phyloP scores from a whole-genome alignment of 2,329 filamentous ascomycete species.

The Beauveria bassiana region DNA sequence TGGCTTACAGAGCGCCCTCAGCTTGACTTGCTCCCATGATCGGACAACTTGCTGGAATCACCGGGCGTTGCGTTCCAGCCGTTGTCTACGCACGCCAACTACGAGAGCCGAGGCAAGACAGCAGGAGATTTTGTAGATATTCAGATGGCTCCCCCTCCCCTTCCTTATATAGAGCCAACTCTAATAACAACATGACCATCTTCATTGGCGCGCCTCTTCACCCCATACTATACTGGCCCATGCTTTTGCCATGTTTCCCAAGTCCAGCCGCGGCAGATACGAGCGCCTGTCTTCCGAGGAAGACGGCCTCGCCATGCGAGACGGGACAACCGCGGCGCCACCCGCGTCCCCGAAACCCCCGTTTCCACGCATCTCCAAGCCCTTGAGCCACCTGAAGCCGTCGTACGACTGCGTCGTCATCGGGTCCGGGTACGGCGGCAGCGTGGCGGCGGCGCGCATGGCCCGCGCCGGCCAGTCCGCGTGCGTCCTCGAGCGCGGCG shows the following conservation, averaged over 20 bases:
- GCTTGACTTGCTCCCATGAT: neutral
- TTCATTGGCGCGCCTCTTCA: neutral
- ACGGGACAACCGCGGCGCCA: neutral
- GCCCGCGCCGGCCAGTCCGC: conserved; percentile 49
- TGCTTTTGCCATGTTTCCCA: neutral
- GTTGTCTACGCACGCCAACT: neutral
- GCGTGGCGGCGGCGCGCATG: conserved; percentile 58
- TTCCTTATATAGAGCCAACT: neutral
- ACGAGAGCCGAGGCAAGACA: neutral
- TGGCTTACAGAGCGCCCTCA: neutral
- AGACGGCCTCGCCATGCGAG: neutral
- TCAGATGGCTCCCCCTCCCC: neutral
- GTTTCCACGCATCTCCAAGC: neutral
- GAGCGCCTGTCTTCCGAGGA: neutral
- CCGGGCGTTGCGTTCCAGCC: neutral
- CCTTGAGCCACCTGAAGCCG: neutral
- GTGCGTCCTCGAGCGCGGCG: conserved; percentile 56
- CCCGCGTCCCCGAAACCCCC: neutral
- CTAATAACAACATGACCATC: neutral
- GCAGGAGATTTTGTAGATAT: neutral
- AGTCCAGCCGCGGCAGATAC: neutral
- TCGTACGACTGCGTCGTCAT: conserved; percentile 60
- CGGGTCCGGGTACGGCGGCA: conserved; percentile 62
- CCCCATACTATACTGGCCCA: neutral
- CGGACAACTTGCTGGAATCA: neutral